phyloP scores from a whole-genome alignment of 2,329 filamentous ascomycete genomes.

The Aspergillus sp. region DNA sequence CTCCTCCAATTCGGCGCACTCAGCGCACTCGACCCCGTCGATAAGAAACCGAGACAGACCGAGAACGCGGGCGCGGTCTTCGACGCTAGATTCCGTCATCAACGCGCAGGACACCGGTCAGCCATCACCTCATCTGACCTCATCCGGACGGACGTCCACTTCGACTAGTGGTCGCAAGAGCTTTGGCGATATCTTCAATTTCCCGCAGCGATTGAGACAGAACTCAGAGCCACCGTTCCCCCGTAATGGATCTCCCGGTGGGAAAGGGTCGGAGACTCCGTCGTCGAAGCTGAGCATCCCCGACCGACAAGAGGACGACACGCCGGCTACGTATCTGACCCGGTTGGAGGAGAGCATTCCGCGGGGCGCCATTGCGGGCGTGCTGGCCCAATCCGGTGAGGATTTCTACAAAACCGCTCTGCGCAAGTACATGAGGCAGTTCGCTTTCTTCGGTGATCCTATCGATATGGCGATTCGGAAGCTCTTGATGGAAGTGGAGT shows the following conservation, averaged over 20 bases:
- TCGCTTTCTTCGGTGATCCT: slow-evolving; percentile 92
- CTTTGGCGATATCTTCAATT: slow-evolving; percentile 81
- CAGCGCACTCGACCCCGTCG: slow-evolving; percentile 57
- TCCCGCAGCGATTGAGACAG: slow-evolving; percentile 73
- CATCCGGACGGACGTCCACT: slow-evolving; percentile 68
- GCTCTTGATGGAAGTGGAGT: slow-evolving; percentile 90
- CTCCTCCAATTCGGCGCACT: slow-evolving; percentile 66
- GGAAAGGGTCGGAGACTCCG: slow-evolving; percentile 65
- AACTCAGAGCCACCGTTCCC: slow-evolving; percentile 70
- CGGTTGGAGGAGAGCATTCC: slow-evolving; percentile 78
- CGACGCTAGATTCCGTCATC: slow-evolving; percentile 81
- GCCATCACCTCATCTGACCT: slow-evolving; percentile 59
- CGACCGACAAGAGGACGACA: slow-evolving; percentile 80
- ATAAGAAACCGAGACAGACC: slow-evolving; percentile 54
- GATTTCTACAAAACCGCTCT: slow-evolving; percentile 79
- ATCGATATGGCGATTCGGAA: slow-evolving; percentile 98
- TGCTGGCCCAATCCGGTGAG: slow-evolving; percentile 83
- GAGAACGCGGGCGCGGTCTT: slow-evolving; percentile 71
- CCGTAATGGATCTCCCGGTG: slow-evolving; percentile 62
- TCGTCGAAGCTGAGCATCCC: slow-evolving; percentile 67
- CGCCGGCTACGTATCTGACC: slow-evolving; percentile 82
- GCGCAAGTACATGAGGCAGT: slow-evolving; percentile 91
- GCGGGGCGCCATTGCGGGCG: slow-evolving; percentile 78
- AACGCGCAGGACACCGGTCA: slow-evolving; percentile 70
- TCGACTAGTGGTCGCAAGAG: slow-evolving; percentile 86